Evolutionary conservation across 75 land plant species (phyloP).

Genomic region (Adiantum capillusveneris): DNA sequence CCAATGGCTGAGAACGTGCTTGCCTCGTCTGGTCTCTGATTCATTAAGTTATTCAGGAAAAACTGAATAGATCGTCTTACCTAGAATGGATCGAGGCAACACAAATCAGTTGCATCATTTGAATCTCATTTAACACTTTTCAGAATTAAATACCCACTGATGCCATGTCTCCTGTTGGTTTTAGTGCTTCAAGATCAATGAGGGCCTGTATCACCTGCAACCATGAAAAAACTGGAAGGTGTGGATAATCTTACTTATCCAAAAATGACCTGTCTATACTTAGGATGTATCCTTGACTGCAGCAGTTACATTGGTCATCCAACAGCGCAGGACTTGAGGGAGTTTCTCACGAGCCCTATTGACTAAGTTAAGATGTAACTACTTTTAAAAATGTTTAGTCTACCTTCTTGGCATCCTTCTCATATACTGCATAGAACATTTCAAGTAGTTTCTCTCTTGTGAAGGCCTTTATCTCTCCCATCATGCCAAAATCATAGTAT

Average conservation of each 20-base stretch:
- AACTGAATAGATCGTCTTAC: constrained; percentile 89
- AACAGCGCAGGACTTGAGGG: too few relatives aligned
- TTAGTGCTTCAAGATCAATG: constrained; percentile 78
- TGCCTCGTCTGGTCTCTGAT: constrained; percentile 82
- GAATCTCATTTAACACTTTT: too few relatives aligned
- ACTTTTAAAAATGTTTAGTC: too few relatives aligned
- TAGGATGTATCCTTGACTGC: too few relatives aligned
- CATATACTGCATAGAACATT: constrained; percentile 93
- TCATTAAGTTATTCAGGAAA: constrained; percentile 79
- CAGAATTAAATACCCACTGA: constrained; percentile 59
- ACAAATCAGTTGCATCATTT: too few relatives aligned
- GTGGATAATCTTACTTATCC: too few relatives aligned
- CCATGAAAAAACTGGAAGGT: too few relatives aligned
- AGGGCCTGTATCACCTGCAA: constrained; percentile 69
- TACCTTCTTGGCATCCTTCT: constrained; percentile 93
- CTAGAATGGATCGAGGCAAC: constrained; percentile 23
- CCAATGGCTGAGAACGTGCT: constrained; percentile 90
- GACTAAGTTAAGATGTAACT: too few relatives aligned
- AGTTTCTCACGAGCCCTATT: too few relatives aligned
- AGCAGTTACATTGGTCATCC: too few relatives aligned
- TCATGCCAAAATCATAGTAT: constrained; percentile 99
- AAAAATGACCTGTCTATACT: too few relatives aligned
- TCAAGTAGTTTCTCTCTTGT: constrained; percentile 78
- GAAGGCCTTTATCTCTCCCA: constrained; percentile 94
- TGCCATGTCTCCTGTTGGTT: constrained; percentile 93